Conservation (phyloP, 2,329 filamentous ascomycete species). For the Cytospora chrysosperma region DNA sequence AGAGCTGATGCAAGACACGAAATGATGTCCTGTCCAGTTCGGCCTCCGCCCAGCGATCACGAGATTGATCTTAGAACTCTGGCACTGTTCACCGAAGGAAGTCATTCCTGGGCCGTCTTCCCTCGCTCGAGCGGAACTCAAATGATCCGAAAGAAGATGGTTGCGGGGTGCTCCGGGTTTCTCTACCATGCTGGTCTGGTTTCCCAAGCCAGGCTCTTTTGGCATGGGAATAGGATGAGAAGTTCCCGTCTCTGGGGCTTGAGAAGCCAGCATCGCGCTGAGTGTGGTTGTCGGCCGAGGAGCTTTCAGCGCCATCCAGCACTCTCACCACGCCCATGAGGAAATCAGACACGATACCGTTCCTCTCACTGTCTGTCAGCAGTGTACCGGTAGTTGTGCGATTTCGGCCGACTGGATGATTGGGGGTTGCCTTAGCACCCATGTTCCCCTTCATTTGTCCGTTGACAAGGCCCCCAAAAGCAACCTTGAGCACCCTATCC, state of each 20-base stretch:
- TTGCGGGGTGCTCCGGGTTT: no score
- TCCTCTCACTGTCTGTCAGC: neutral
- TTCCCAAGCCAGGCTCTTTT: neutral
- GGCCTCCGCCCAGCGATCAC: neutral
- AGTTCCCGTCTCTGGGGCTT: neutral
- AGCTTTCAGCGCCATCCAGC: neutral
- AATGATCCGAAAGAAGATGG: no score
- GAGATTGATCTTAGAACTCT: neutral
- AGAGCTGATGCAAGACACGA: neutral
- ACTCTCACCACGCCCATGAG: neutral
- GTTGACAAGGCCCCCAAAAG: conserved; percentile 7
- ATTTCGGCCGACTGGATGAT: neutral
- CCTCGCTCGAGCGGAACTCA: neutral
- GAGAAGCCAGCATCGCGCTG: neutral
- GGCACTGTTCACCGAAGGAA: neutral
- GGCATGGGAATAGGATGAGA: neutral
- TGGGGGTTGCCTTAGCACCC: neutral
- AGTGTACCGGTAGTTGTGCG: neutral
- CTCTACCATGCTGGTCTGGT: neutral
- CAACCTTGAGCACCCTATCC: conserved; percentile 6
- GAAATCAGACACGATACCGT: neutral
- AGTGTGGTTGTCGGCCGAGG: neutral
- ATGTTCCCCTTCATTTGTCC: neutral
- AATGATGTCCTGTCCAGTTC: neutral
- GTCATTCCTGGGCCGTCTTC: neutral